phyloP scores from a whole-genome alignment of 2,329 filamentous ascomycete genomes.

The Diplodia mutila region DNA sequence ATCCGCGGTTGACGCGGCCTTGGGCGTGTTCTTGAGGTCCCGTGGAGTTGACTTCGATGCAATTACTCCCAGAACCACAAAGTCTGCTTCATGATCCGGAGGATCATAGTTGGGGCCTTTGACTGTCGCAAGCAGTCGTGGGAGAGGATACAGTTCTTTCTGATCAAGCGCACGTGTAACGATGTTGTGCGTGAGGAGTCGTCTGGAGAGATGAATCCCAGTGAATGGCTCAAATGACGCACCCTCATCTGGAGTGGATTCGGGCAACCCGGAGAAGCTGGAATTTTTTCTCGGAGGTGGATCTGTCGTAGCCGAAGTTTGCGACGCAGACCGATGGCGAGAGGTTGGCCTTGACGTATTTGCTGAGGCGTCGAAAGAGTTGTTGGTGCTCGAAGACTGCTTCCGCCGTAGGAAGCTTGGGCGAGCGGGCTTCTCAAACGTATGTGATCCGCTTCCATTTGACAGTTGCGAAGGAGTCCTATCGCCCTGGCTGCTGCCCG shows the following conservation, averaged over 20 bases:
- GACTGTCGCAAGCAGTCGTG: constrained; percentile 78
- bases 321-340: not conserved
- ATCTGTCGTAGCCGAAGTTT: not conserved
- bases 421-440: constrained; percentile 8
- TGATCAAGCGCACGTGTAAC: constrained; percentile 76
- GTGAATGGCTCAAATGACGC: constrained; percentile 76
- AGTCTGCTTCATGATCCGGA: constrained; percentile 81
- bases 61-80: constrained; percentile 85
- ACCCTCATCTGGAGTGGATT: constrained; percentile 39
- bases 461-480: constrained; percentile 23
- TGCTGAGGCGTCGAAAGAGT: not conserved
- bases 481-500: constrained; percentile 28
- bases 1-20: constrained; percentile 45
- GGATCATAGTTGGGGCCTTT: constrained; percentile 82
- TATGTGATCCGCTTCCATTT: not conserved
- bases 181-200: constrained; percentile 79
- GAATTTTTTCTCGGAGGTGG: not conserved
- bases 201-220: constrained; percentile 77
- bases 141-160: constrained; percentile 77
- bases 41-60: constrained; percentile 86
- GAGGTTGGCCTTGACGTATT: not conserved
- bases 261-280: constrained; percentile 17
- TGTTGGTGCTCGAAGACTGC: not conserved
- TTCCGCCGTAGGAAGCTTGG: not conserved
- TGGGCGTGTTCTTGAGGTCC: constrained; percentile 56